Conservation (phyloP, 225 moss, liverwort and hornwort genomes). For the Marchantia paleacea region DNA sequence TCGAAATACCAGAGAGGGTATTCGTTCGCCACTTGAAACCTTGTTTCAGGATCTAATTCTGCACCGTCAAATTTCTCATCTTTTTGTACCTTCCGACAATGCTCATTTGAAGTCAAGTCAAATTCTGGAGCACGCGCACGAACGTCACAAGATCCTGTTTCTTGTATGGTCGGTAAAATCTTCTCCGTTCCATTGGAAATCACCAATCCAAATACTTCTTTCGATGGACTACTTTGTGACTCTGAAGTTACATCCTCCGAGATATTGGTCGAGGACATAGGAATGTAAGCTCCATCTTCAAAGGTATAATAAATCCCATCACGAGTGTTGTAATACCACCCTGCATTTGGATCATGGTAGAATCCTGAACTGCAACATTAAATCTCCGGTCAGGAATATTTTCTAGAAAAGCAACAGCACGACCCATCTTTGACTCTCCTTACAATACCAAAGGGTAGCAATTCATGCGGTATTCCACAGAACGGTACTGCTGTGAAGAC, state of each 20-base stretch:
- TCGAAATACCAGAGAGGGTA: conserved; percentile 54
- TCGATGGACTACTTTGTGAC: neutral
- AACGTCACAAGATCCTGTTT: conserved; percentile 1
- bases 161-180: neutral
- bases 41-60: conserved; percentile 5
- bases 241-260: conserved; percentile 36
- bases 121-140: neutral
- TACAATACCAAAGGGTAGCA: too few species aligned
- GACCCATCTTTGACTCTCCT: neutral
- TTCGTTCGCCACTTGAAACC: conserved; percentile 20
- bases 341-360: conserved; percentile 85
- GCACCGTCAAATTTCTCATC: neutral
- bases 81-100: neutral
- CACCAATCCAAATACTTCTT: neutral
- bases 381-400: neutral
- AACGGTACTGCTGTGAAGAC: too few species aligned
- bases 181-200: conserved; percentile 10
- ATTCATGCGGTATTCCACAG: neutral
- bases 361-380: conserved; percentile 78
- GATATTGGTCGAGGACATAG: conserved; percentile 42
- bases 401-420: neutral
- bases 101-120: neutral
- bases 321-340: conserved; percentile 88
- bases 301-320: conserved; percentile 85
- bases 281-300: conserved; percentile 71